phyloP scores from a whole-genome alignment of 768 basidiomycete species.

The Podaxis sp. region DNA sequence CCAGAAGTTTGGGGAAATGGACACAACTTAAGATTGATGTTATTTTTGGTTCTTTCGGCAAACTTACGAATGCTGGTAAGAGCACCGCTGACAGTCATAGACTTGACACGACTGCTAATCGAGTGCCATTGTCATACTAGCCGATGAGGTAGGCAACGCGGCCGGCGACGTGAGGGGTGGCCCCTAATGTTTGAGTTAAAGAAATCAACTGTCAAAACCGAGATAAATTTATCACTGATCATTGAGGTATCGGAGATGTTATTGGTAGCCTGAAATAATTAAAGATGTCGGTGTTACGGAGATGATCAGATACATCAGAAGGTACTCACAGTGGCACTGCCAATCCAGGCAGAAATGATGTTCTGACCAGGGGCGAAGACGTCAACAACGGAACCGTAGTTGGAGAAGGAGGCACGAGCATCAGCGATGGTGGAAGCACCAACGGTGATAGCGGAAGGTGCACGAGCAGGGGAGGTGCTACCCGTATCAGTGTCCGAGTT shows the following conservation, averaged over 20 bases:
- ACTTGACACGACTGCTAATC: conserved; percentile 19
- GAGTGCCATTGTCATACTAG: conserved; percentile 24
- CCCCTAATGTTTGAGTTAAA: conserved; percentile 3
- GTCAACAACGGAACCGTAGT: conserved; percentile 30
- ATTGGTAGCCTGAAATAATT: conserved; percentile 19
- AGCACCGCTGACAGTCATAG: conserved; percentile 19
- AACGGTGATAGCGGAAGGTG: conserved; percentile 27
- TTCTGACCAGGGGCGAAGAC: conserved; percentile 31
- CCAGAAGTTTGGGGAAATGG: not conserved
- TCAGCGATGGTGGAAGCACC: conserved; percentile 29
- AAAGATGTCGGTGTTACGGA: not conserved
- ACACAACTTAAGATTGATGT: not conserved
- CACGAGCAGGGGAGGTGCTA: conserved; percentile 26
- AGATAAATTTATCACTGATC: conserved; percentile 9
- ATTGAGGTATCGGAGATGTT: conserved; percentile 24
- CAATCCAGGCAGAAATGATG: conserved; percentile 24
- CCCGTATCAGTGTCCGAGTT: conserved; percentile 24
- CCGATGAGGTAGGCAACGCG: conserved; percentile 29
- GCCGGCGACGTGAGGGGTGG: conserved; percentile 34
- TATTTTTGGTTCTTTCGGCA: not conserved
- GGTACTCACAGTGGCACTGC: conserved; percentile 16
- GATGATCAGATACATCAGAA: not conserved
- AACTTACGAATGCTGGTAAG: conserved; percentile 24
- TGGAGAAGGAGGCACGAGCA: conserved; percentile 24
- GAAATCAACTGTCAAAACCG: not conserved